phyloP scores from a whole-genome alignment of 2,329 filamentous ascomycete species.

The Venturia carpophila region DNA sequence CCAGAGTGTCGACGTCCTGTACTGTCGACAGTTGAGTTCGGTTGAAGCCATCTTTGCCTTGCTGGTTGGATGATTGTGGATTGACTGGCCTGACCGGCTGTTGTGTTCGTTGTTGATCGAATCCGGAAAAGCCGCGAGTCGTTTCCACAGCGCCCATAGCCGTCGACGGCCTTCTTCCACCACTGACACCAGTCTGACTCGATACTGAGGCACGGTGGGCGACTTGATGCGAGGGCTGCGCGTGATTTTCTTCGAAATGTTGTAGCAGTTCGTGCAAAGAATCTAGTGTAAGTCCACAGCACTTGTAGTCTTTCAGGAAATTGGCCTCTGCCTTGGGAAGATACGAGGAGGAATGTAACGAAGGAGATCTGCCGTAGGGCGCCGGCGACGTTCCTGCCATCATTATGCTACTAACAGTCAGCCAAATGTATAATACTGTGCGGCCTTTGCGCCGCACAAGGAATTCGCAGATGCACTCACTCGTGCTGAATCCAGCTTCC shows the following conservation, averaged over 20 bases:
- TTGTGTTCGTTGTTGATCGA: constrained; percentile 10
- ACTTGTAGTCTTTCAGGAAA: constrained; percentile 96
- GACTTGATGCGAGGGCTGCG: constrained; percentile 53
- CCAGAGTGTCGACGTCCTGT: constrained; percentile 70
- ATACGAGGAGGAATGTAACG: constrained; percentile 93
- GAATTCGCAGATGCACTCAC: constrained; percentile 52
- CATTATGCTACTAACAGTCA: constrained; percentile 52
- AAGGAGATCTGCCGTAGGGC: constrained; percentile 78
- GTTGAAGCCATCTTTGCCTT: constrained; percentile 22
- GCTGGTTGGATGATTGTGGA: constrained; percentile 1
- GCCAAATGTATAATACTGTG: background rate
- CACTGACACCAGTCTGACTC: constrained; percentile 13
- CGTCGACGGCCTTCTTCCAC: constrained; percentile 6
- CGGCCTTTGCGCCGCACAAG: constrained; percentile 7
- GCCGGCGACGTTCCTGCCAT: constrained; percentile 97
- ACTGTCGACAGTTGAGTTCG: constrained; percentile 35
- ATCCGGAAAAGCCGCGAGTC: background rate
- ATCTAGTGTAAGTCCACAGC: constrained; percentile 81
- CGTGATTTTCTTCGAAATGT: constrained; percentile 94
- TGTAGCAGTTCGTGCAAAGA: constrained; percentile 91
- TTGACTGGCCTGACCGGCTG: constrained; percentile 8
- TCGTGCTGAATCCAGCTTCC: constrained; percentile 97
- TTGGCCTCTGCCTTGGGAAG: constrained; percentile 93
- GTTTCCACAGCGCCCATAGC: background rate
- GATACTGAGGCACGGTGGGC: constrained; percentile 18